Evolutionary conservation across 805 yeast genomes (phyloP), one percentile per base, ranked within the genome.

Genomic region (Saccharomycopsis capsularis): DNA sequence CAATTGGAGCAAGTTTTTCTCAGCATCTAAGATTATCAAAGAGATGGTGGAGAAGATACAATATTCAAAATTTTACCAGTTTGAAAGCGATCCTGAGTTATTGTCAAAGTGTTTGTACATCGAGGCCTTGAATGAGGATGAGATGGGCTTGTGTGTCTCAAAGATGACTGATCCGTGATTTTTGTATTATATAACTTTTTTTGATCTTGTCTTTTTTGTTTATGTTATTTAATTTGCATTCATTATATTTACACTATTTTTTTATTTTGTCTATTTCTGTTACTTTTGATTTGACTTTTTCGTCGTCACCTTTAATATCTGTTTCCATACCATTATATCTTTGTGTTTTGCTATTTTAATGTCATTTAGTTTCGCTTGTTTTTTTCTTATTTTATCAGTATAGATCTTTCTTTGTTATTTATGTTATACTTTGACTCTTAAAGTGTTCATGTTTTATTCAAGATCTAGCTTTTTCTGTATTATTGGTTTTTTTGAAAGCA

Each of bases 91-190:
- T 45, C 73, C 76, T 11, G 90, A 86, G 44, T 62, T 89, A 21
- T 62, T 91, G 53, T 81, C 95, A 48, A 87, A 83, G 61, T 90
- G 97, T 64, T 74, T 89, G 32, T 89, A 89, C 65, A 77, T 89
- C 55, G 80, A 81, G 55, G 74, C 89, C 4, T 66, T 86, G 46
- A 77, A 82, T 36, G 87, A 81, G 55, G 84, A 79, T 23, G 95
- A 87, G 62, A 81, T 82, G 81, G 60, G 60, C 11, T 58, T 56
- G n/a, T 71, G 76, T 49, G 51, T 37, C 11, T 35, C 27, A 24
- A 34, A 29, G n/a, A 35, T 44, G 40, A 21, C 13, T 38, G 23
- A 34, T n/a, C 38, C 38, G n/a, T 34, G n/a, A 34, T 16, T 16
- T 9, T 34, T 34, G n/a, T 13, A 9, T 34, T n/a, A n/a, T 34